A percentile compares a stretch with the other conserved stretches of the same genome.
Evolutionary conservation across 192 early-diverging fungal species (phyloP).

Genomic region (Backusella sp.): DNA sequence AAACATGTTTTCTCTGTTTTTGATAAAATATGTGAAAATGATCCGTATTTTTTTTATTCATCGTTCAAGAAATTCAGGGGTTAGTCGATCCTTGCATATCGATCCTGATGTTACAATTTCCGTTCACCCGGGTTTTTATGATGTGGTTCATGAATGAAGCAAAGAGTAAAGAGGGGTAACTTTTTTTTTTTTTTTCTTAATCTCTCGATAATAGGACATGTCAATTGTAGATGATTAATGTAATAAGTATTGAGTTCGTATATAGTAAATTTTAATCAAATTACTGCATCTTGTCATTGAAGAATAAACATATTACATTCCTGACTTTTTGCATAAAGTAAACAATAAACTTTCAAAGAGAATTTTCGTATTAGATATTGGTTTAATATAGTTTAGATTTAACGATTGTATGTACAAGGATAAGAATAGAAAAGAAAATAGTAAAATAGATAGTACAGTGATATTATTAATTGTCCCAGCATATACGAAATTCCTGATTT

Average conservation of each 20-base stretch:
- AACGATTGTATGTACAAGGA: background rate
- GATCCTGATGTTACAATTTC: background rate
- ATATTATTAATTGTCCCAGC: conserved; percentile 17
- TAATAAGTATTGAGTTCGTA: background rate
- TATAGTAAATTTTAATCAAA: background rate
- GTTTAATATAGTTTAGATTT: background rate
- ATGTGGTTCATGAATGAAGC: background rate
- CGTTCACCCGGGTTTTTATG: background rate
- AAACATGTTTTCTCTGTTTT: background rate
- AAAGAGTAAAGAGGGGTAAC: background rate
- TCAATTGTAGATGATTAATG: background rate
- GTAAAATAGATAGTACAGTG: background rate
- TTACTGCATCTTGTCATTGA: background rate
- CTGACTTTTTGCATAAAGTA: background rate
- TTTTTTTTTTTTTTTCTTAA: background rate
- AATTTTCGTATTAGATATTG: background rate
- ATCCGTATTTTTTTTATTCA: background rate
- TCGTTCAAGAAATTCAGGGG: background rate
- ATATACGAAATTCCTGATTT: conserved; percentile 25
- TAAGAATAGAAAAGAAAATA: background rate
- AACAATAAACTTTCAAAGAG: background rate
- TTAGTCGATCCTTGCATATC: background rate
- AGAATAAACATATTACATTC: background rate
- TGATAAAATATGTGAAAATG: conserved; percentile 4
- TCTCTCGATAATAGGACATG: background rate